Evolutionary conservation across 73 alveolate genomes (phyloP).

Genomic region (Effrenium voratum): DNA sequence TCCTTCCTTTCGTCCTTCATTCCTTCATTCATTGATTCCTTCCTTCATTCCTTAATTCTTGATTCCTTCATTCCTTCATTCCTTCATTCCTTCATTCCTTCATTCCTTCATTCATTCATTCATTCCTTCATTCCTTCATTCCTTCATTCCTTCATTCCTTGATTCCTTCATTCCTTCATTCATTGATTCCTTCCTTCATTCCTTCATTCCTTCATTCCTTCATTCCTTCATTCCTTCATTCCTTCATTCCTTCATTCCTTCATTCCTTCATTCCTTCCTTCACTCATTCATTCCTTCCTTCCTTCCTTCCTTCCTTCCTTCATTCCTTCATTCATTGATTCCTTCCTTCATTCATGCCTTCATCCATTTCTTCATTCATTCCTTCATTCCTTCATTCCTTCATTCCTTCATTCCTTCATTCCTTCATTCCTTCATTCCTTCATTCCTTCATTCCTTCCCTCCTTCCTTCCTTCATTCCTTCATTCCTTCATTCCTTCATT

Average conservation of each 20-base stretch:
- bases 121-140: slow-evolving; percentile 21
- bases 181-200: not conserved
- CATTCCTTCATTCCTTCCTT: slow-evolving; percentile 34
- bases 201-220: slow-evolving; percentile 21
- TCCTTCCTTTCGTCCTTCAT: slow-evolving; percentile 39
- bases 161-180: slow-evolving; percentile 20
- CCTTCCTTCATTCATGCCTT: slow-evolving; percentile 4
- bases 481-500: slow-evolving; percentile 52
- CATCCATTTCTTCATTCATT: slow-evolving; percentile 5
- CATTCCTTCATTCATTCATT: slow-evolving; percentile 33
- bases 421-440: slow-evolving; percentile 62
- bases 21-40: slow-evolving; percentile 29
- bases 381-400: slow-evolving; percentile 45
- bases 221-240: slow-evolving; percentile 32
- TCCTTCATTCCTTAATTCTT: not conserved
- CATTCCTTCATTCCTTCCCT: slow-evolving; percentile 44
- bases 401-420: slow-evolving; percentile 40
- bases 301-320: slow-evolving; percentile 30
- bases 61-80: slow-evolving; percentile 14
- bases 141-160: slow-evolving; percentile 22
- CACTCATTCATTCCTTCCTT: slow-evolving; percentile 37
- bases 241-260: slow-evolving; percentile 45
- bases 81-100: slow-evolving; percentile 55
- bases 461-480: slow-evolving; percentile 46
- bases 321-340: not conserved